These are phyloP conservation scores for Penicillium sp. DNA, from an alignment of 2,329 filamentous ascomycete genomes.

Conservation along the genomic window DNA sequence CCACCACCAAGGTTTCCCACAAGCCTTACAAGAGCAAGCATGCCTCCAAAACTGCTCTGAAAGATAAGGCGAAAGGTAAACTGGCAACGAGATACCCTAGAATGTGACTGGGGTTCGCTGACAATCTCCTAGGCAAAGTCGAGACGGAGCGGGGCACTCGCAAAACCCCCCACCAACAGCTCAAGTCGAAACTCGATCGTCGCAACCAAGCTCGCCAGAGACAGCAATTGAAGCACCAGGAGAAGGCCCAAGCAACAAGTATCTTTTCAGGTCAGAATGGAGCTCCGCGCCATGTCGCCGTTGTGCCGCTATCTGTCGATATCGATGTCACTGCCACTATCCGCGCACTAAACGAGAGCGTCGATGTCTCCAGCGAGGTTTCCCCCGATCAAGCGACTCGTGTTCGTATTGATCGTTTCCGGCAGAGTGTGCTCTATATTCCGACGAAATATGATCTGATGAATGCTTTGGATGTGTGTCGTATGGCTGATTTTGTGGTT, in stretches of 20 bases:
- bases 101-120: neutral
- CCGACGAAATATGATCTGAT: constrained; percentile 70
- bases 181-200: constrained; percentile 96
- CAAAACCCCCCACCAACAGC: constrained; percentile 89
- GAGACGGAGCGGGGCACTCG: constrained; percentile 69
- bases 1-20: constrained; percentile 82
- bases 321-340: constrained; percentile 67
- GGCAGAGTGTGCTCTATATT: constrained; percentile 88
- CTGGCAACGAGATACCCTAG: neutral
- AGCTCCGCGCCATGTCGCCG: constrained; percentile 80
- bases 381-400: constrained; percentile 58
- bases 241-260: constrained; percentile 72
- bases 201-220: constrained; percentile 93
- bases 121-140: constrained; percentile 64
- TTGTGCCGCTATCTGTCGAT: constrained; percentile 77
- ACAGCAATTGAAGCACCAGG: constrained; percentile 76
- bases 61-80: constrained; percentile 78
- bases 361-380: constrained; percentile 71
- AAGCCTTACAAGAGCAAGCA: constrained; percentile 93
- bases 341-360: constrained; percentile 67
- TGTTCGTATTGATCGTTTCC: constrained; percentile 82
- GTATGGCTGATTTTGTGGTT: constrained; percentile 86
- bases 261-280: constrained; percentile 85
- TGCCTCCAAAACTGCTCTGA: constrained; percentile 80
- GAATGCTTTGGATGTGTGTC: constrained; percentile 77